Percentiles rank a stretch among this genome's conserved stretches.
These are phyloP conservation scores for Magnolia officinalis DNA, from an alignment of 164 flowering plant genomes.

Conservation along the genomic window DNA sequence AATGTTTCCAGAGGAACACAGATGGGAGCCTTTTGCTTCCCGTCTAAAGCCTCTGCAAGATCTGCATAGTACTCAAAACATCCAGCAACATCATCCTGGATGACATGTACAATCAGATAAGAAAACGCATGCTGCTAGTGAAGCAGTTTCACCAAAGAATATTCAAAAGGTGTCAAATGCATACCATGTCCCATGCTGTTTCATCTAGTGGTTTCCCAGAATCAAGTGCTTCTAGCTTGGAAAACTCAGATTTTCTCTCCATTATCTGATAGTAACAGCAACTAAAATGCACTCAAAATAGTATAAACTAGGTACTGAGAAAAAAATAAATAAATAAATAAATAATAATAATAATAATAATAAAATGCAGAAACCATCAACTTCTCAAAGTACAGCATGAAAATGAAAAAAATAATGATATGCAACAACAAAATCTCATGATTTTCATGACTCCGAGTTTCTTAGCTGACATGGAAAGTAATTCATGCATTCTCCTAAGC, in stretches of 20 bases:
- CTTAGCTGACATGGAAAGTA: neutral
- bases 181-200: slow-evolving; percentile 95
- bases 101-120: slow-evolving; percentile 18
- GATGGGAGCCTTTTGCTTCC: slow-evolving; percentile 71
- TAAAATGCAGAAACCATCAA: neutral
- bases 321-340: neutral
- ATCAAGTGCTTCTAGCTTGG: slow-evolving; percentile 81
- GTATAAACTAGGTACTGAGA: neutral
- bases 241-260: slow-evolving; percentile 67
- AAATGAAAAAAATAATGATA: neutral
- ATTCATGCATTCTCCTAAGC: neutral
- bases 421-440: neutral
- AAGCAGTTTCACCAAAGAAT: neutral
- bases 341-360: too few species aligned
- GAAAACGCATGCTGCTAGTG: neutral
- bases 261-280: slow-evolving; percentile 52
- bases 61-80: slow-evolving; percentile 96
- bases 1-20: slow-evolving; percentile 77
- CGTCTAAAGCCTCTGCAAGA: slow-evolving; percentile 88
- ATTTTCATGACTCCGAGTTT: neutral
- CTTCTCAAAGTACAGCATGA: neutral
- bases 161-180: slow-evolving; percentile 9
- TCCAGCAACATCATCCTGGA: slow-evolving; percentile 94
- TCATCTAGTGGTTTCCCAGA: slow-evolving; percentile 92
- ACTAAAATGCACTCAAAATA: slow-evolving; percentile 9